phyloP scores from a whole-genome alignment of 2,329 filamentous ascomycete genomes.

The Proliferodiscus dingleyae region DNA sequence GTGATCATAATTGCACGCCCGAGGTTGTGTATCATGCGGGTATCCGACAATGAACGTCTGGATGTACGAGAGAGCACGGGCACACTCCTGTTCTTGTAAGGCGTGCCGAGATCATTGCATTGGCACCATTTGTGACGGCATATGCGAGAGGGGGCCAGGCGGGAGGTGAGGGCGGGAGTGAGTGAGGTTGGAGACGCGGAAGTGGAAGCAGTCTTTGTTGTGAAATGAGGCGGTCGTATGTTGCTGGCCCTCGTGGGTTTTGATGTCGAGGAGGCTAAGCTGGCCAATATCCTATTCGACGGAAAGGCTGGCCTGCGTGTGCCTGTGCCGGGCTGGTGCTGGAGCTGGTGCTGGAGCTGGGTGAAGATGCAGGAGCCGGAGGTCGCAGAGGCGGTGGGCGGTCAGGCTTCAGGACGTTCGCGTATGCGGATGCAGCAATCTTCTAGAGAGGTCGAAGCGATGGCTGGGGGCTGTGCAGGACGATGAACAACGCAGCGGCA shows the following conservation, averaged over 20 bases:
- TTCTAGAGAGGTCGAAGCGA: neutral
- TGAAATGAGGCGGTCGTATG: constrained; percentile 20
- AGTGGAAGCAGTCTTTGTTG: neutral
- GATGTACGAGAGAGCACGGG: constrained; percentile 17
- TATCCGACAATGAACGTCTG: constrained; percentile 16
- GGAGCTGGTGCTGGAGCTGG: neutral
- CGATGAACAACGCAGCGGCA: constrained; percentile 13
- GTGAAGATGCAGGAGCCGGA: constrained; percentile 1
- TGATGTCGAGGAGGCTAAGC: neutral
- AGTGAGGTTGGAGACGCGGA: neutral
- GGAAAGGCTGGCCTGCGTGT: neutral
- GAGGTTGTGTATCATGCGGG: constrained; percentile 22
- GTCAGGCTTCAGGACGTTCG: constrained; percentile 2
- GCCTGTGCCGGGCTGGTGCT: neutral
- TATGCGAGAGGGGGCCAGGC: neutral
- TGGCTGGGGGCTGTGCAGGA: constrained; percentile 5
- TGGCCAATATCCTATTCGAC: constrained; percentile 4
- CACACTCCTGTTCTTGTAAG: constrained; percentile 24
- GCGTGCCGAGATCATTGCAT: constrained; percentile 28
- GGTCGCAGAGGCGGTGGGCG: constrained; percentile 10
- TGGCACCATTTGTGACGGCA: constrained; percentile 3
- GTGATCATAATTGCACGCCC: constrained; percentile 15
- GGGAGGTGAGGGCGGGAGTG: neutral
- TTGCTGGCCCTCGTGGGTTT: constrained; percentile 15
- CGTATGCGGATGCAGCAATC: neutral